A percentile compares a stretch with the other conserved stretches of the same genome.
Evolutionary conservation across 2,329 filamentous ascomycete genomes (phyloP).

Genomic region (Xylaria sp.): DNA sequence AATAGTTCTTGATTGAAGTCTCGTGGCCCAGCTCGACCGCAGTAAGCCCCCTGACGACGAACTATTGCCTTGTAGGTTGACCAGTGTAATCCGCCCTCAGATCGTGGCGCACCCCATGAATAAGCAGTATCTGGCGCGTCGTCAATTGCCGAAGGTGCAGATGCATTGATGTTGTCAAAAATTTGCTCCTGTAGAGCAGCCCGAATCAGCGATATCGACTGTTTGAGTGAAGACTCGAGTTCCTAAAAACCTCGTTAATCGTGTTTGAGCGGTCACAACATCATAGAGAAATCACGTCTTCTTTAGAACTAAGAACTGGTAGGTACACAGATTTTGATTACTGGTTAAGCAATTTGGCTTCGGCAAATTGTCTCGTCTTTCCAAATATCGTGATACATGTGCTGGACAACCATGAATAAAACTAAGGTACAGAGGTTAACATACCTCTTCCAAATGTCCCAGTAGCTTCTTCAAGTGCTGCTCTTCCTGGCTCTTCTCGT

Average conservation of each 20-base stretch:
- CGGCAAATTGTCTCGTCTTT: background rate
- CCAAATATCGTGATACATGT: background rate
- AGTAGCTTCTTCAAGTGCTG: constrained; percentile 41
- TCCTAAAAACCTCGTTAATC: constrained; percentile 35
- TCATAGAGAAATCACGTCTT: constrained; percentile 8
- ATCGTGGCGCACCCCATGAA: constrained; percentile 55
- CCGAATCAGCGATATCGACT: constrained; percentile 54
- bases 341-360: constrained; percentile 13
- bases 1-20: constrained; percentile 48
- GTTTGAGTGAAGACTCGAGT: constrained; percentile 55
- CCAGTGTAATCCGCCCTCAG: constrained; percentile 60
- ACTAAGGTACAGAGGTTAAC: constrained; percentile 21
- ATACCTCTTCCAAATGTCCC: constrained; percentile 41
- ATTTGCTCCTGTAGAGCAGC: constrained; percentile 57
- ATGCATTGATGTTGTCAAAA: constrained; percentile 56
- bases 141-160: constrained; percentile 54
- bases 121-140: constrained; percentile 51
- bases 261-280: constrained; percentile 22
- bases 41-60: constrained; percentile 47
- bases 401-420: constrained; percentile 1
- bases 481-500: constrained; percentile 37
- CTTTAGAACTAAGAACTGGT: constrained; percentile 1
- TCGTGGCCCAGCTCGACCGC: constrained; percentile 45
- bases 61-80: constrained; percentile 64
- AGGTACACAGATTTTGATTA: constrained; percentile 19